These are phyloP conservation scores for Phytophthora sp. DNA, from an alignment of 352 stramenopile genomes.

Conservation along the genomic window DNA sequence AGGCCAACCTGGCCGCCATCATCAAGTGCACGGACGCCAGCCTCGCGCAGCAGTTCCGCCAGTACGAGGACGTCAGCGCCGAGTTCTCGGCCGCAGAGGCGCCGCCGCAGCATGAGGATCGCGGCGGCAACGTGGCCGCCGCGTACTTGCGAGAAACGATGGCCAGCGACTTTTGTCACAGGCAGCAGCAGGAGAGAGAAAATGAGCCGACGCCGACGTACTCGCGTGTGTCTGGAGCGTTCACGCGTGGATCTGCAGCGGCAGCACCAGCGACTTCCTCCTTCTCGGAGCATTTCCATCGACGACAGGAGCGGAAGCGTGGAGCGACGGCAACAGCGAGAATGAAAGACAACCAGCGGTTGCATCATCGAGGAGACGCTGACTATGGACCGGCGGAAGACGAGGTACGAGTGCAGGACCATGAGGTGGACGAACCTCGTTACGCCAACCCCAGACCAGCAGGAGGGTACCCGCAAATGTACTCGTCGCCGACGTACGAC, in stretches of 20 bases:
- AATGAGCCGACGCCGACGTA: constrained; percentile 22
- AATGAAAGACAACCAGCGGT: constrained; percentile 42
- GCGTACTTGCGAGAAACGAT: constrained; percentile 50
- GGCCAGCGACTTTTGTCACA: constrained; percentile 24
- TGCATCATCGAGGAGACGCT: constrained; percentile 15
- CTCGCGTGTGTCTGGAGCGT: constrained; percentile 24
- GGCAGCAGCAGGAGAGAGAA: constrained; percentile 1
- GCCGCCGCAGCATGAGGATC: not conserved
- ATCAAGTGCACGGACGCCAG: constrained; percentile 86
- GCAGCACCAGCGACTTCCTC: constrained; percentile 7
- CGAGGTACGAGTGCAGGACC: constrained; percentile 26
- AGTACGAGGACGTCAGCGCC: constrained; percentile 56
- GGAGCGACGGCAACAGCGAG: constrained; percentile 2
- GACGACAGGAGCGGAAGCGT: constrained; percentile 52
- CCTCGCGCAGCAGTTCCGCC: constrained; percentile 76
- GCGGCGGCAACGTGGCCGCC: constrained; percentile 33
- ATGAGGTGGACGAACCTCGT: constrained; percentile 6
- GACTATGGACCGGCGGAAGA: constrained; percentile 20
- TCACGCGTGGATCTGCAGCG: constrained; percentile 1
- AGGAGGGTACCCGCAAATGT: constrained; percentile 43
- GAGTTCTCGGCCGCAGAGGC: constrained; percentile 14
- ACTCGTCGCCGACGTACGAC: constrained; percentile 75
- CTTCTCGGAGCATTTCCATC: constrained; percentile 63
- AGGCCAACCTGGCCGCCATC: constrained; percentile 76
- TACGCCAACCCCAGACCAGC: constrained; percentile 2